phyloP scores from a whole-genome alignment of 352 stramenopile species.

The Phytophthora sojae region DNA sequence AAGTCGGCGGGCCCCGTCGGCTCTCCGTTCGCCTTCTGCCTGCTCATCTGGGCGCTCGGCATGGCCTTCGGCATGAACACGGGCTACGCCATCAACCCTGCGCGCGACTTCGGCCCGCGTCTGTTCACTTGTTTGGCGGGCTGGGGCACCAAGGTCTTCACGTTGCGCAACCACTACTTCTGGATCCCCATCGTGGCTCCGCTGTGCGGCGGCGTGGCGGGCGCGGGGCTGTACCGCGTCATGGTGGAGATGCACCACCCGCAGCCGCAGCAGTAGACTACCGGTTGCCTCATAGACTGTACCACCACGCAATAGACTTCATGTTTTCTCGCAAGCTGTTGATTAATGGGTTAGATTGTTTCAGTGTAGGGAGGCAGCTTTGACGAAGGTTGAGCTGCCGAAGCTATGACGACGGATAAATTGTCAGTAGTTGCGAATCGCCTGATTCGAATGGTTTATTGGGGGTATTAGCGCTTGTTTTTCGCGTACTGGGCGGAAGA shows the following conservation, averaged over 20 bases:
- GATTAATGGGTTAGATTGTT: no score
- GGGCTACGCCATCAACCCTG: slow-evolving; percentile 61
- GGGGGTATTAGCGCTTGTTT: no score
- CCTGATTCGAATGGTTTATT: no score
- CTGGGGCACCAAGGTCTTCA: slow-evolving; percentile 3
- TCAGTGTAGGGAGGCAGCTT: no score
- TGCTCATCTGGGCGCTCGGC: no score
- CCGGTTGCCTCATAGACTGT: not conserved
- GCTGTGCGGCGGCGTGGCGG: not conserved
- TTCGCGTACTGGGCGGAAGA: no score
- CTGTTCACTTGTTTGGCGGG: slow-evolving; percentile 30
- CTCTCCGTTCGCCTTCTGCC: slow-evolving; percentile 40
- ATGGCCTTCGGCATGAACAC: no score
- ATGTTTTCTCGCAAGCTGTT: no score
- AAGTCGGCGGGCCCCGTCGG: slow-evolving; percentile 32
- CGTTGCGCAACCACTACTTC: not conserved
- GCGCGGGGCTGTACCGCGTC: not conserved
- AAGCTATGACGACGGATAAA: no score
- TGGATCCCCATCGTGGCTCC: slow-evolving; percentile 8
- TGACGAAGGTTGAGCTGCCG: no score
- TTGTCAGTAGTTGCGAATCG: no score
- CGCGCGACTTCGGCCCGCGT: slow-evolving; percentile 46
- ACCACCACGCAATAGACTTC: not conserved
- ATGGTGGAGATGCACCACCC: not conserved
- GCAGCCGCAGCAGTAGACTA: not conserved